A percentile compares a stretch with the other conserved stretches of the same genome.
Conservation (phyloP, 106 monocot species). For the Acorus gramineus region DNA sequence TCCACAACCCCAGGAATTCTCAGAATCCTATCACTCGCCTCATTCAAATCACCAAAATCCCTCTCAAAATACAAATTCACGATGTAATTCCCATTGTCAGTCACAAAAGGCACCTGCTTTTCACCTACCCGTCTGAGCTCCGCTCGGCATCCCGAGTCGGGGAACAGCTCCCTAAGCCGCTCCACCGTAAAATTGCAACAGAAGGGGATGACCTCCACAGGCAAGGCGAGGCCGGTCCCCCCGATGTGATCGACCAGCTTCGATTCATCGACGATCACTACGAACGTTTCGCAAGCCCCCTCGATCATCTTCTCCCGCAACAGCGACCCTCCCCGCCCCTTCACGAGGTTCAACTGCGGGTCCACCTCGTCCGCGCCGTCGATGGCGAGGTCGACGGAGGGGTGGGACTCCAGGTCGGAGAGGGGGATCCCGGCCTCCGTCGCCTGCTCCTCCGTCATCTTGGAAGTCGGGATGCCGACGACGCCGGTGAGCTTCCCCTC, state of each 20-base stretch:
- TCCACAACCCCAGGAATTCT: constrained; percentile 79
- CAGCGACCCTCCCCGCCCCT: constrained; percentile 78
- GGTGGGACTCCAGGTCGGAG: constrained; percentile 37
- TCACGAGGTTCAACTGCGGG: constrained; percentile 66
- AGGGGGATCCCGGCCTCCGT: constrained; percentile 47
- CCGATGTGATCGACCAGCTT: constrained; percentile 58
- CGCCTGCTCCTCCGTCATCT: constrained; percentile 60
- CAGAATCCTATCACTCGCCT: constrained; percentile 50
- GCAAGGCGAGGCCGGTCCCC: constrained; percentile 47
- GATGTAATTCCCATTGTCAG: constrained; percentile 77
- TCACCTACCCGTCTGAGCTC: constrained; percentile 28
- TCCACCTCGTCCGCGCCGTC: constrained; percentile 94
- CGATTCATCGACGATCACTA: constrained; percentile 81
- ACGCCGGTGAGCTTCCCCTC: constrained; percentile 35
- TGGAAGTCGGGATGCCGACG: constrained; percentile 75
- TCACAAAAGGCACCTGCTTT: constrained; percentile 33
- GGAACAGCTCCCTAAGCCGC: constrained; percentile 30
- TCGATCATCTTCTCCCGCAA: constrained; percentile 98
- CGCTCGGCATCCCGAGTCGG: constrained; percentile 29
- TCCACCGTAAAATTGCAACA: constrained; percentile 34
- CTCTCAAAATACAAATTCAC: constrained; percentile 70
- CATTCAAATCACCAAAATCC: constrained; percentile 55
- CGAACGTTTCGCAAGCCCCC: constrained; percentile 43
- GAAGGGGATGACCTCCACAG: constrained; percentile 70
- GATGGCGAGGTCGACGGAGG: constrained; percentile 68